These are phyloP conservation scores for Diplocarpon mali DNA, from an alignment of 2,329 filamentous ascomycete species.

Conservation along the genomic window DNA sequence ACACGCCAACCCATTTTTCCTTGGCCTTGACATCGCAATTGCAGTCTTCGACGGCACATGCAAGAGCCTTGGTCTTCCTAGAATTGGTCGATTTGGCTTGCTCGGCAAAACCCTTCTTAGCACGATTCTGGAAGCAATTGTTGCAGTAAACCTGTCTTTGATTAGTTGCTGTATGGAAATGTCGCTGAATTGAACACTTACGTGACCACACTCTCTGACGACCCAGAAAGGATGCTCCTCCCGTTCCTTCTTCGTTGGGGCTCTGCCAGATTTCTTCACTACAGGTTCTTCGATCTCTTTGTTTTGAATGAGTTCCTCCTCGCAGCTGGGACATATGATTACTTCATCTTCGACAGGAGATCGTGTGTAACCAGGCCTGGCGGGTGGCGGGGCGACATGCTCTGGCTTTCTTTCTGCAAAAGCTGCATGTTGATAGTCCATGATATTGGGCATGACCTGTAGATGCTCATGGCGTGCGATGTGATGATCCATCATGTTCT, in stretches of 20 bases:
- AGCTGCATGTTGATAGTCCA: constrained; percentile 22
- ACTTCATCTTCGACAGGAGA: constrained; percentile 60
- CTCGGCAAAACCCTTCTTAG: constrained; percentile 26
- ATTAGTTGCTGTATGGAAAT: constrained; percentile 15
- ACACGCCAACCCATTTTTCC: constrained; percentile 51
- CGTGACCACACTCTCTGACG: constrained; percentile 82
- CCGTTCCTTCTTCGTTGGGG: constrained; percentile 37
- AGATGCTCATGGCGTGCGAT: constrained; percentile 3
- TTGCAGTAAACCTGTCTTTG: constrained; percentile 48
- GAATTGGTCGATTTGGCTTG: constrained; percentile 21
- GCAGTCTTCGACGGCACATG: constrained; percentile 48
- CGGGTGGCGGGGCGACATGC: constrained; percentile 33
- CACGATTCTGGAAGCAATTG: constrained; percentile 46
- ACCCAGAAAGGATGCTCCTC: constrained; percentile 85
- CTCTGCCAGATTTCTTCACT: constrained; percentile 35
- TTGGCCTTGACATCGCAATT: constrained; percentile 42
- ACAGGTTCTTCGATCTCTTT: constrained; percentile 24
- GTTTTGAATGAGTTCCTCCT: constrained; percentile 70
- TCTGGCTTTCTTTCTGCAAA: constrained; percentile 22
- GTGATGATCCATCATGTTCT: constrained; percentile 7
- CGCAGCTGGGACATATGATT: constrained; percentile 77
- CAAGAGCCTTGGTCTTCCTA: constrained; percentile 27
- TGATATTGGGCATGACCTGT: constrained; percentile 18
- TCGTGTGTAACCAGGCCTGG: constrained; percentile 70
- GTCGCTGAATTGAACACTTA: constrained; percentile 35